Conservation (phyloP, 2,329 filamentous ascomycete species). For the Orbilia quercus region DNA sequence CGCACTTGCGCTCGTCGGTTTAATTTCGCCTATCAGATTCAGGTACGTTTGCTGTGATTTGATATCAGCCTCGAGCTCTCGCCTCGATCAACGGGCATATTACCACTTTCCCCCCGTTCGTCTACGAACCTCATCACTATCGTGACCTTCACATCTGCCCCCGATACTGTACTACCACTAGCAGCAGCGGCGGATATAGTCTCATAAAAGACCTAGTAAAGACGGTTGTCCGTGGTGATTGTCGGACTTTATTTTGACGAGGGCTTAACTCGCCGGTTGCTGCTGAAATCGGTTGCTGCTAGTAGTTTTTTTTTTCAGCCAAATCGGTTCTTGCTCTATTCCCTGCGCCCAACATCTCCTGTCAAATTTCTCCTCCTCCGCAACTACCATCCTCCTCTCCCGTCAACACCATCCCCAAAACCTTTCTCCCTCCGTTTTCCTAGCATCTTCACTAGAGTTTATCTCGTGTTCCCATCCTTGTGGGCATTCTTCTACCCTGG, state of each 20-base stretch:
- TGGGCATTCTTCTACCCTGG: slow-evolving; percentile 4
- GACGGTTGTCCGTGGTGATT: background rate
- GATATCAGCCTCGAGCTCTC: slow-evolving; percentile 10
- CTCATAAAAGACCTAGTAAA: background rate
- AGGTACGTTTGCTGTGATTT: slow-evolving; percentile 30
- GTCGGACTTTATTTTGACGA: background rate
- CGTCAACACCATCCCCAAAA: slow-evolving; percentile 25
- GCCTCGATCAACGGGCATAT: slow-evolving; percentile 23
- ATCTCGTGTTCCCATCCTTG: slow-evolving; percentile 17
- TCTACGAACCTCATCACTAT: background rate
- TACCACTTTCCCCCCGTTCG: slow-evolving; percentile 21
- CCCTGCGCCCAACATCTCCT: slow-evolving; percentile 50
- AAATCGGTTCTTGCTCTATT: slow-evolving; percentile 15
- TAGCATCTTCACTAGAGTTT: slow-evolving; percentile 6
- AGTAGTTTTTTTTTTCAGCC: slow-evolving; percentile 6
- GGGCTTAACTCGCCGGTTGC: background rate
- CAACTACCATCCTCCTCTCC: slow-evolving; percentile 26
- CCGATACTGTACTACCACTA: background rate
- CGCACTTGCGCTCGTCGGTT: slow-evolving; percentile 24
- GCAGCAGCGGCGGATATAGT: background rate
- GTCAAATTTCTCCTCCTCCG: slow-evolving; percentile 56
- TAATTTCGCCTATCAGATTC: slow-evolving; percentile 23
- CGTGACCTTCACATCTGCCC: background rate
- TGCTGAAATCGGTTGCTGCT: slow-evolving; percentile 5
- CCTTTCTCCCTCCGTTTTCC: slow-evolving; percentile 8